Conservation (phyloP, 192 early-diverging fungal genomes). For the Podila clonocystis region DNA sequence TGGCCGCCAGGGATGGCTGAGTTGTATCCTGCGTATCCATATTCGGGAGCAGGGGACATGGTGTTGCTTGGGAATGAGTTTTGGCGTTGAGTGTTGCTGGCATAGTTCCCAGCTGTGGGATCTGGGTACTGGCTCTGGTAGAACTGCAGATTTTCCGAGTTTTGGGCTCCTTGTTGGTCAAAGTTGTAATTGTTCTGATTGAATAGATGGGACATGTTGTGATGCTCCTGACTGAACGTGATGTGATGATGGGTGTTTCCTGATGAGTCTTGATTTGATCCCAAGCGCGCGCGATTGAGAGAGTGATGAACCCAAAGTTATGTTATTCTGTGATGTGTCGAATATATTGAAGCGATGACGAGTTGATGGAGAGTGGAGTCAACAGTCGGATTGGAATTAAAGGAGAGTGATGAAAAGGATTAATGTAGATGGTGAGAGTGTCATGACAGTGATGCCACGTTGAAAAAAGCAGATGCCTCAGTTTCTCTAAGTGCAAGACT, state of each 20-base stretch:
- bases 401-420: slow-evolving; percentile 10
- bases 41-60: slow-evolving; percentile 40
- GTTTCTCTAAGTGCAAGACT: no score
- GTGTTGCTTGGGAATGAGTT: slow-evolving; percentile 28
- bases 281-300: background rate
- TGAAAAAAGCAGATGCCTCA: no score
- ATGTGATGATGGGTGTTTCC: slow-evolving; percentile 4
- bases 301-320: background rate
- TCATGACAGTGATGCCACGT: background rate
- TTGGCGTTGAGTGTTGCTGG: slow-evolving; percentile 36
- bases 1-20: slow-evolving; percentile 26
- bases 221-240: background rate
- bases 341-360: background rate
- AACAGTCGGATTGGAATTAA: background rate
- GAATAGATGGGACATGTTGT: slow-evolving; percentile 33
- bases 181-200: slow-evolving; percentile 37
- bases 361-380: background rate
- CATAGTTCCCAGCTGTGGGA: slow-evolving; percentile 37
- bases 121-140: slow-evolving; percentile 62
- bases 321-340: background rate
- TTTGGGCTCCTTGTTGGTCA: slow-evolving; percentile 23
- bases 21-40: slow-evolving; percentile 41
- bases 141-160: slow-evolving; percentile 64
- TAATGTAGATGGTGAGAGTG: background rate
- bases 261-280: background rate